Base-by-base conservation (phyloP, 495 filamentous ascomycete genomes). In the Talaromyces proteolyticus region DNA sequence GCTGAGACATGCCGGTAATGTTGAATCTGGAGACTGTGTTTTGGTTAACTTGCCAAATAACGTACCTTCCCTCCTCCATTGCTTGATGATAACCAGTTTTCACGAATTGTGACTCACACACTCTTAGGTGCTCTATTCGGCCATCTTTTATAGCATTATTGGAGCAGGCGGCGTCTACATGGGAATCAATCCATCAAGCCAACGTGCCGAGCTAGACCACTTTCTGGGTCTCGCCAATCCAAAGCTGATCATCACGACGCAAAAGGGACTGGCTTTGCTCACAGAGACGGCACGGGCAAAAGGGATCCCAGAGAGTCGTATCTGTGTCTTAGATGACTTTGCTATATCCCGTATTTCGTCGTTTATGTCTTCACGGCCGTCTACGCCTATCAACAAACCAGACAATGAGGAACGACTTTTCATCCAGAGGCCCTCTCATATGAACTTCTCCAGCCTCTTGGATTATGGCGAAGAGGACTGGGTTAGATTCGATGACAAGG, bases 21-120 rank as follows among this genome's bases (percentile, higher is more conserved):
- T 84, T 46, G 61, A 76, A 52, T 63, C 60, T 10, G 82, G 80
- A 3, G 79, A 85, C 57, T 79, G 72, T 58, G 78, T 85, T 12
- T 68, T 82, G 55, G 57, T 86, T 39, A 77, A 83, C 54, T 63
- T 83, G 29, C 81, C 81, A 50, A 87, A 86, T 50, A 77, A 75
- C 58, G 78, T 81, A 56, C 40, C 44, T 39, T 46, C 36, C 47
- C 50, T n/a, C 39, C 29, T 34, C 38, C 49, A 50, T 50, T 51
- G 25, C 7, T 6, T 23, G 34, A 12, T 5, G 6, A 29, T 29
- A 29, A 29, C n/a, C 16, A 24, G 11, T 14, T 46, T 21, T 40
- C 21, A n/a, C n/a, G 12, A 23, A 44, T 42, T 36, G 39, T 36
- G 21, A 23, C 11, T 2, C 38, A 17, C 18, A 20, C 12, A 29